Evolutionary conservation across 176 grass and related monocot species (phyloP).

Genomic region (Themeda triandra): DNA sequence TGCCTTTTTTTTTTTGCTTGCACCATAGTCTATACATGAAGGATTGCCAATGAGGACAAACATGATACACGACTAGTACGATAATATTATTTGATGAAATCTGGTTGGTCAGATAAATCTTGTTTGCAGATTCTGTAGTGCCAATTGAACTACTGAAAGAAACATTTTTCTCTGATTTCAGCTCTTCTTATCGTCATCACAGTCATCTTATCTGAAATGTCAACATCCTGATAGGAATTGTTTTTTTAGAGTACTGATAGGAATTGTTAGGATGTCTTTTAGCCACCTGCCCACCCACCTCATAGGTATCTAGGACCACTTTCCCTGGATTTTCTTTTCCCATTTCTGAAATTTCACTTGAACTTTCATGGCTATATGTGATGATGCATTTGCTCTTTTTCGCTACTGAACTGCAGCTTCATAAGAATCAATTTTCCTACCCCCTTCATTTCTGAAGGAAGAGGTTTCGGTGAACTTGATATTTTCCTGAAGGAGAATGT

Average conservation of each 20-base stretch:
- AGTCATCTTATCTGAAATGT: constrained; percentile 24
- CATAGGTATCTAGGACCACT: not conserved
- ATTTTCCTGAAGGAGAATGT: not conserved
- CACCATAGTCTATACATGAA: not conserved
- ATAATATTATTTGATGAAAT: not conserved
- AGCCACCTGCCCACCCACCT: not conserved
- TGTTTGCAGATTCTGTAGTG: not conserved
- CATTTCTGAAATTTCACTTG: not conserved
- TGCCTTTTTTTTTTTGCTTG: not conserved
- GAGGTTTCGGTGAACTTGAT: not conserved
- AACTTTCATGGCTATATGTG: not conserved
- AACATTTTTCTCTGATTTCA: not conserved
- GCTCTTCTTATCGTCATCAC: constrained; percentile 2
- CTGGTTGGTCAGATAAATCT: not conserved
- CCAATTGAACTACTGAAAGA: not conserved
- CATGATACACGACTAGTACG: not conserved
- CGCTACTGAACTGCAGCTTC: not conserved
- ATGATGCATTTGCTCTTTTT: not conserved
- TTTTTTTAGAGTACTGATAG: constrained; percentile 8
- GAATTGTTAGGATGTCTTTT: constrained; percentile 20
- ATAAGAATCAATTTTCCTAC: not conserved
- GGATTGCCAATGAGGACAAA: not conserved
- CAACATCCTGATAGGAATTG: constrained; percentile 26
- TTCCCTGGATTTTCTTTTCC: not conserved
- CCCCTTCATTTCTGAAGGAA: not conserved